These are phyloP conservation scores for Allantophomopsis cytisporea DNA, from an alignment of 2,329 filamentous ascomycete species.

Conservation along the genomic window DNA sequence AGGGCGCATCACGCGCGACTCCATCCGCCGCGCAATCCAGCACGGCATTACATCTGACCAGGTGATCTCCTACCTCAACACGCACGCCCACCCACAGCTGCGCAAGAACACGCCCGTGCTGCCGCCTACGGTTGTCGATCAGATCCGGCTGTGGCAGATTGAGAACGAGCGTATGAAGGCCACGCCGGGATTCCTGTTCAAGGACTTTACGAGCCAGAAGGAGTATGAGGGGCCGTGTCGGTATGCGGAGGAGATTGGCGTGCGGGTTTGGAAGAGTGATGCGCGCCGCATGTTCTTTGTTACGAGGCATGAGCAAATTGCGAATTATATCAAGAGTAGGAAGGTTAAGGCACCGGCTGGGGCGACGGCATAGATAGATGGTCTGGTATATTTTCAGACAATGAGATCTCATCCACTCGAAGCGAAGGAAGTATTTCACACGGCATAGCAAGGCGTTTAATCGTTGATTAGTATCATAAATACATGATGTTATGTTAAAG, in stretches of 20 bases:
- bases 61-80: constrained; percentile 83
- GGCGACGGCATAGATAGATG: too few species aligned
- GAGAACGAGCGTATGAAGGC: constrained; percentile 91
- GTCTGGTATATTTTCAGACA: too few species aligned
- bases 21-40: constrained; percentile 73
- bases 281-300: constrained; percentile 79
- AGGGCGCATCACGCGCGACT: constrained; percentile 78
- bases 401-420: too few species aligned
- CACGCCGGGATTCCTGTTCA: constrained; percentile 74
- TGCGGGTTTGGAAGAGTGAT: constrained; percentile 78
- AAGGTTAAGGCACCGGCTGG: constrained; percentile 20
- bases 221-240: constrained; percentile 59
- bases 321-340: constrained; percentile 59
- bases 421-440: too few species aligned
- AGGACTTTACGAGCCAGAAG: constrained; percentile 62
- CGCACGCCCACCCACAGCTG: constrained; percentile 93
- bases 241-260: constrained; percentile 84
- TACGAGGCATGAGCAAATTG: constrained; percentile 78
- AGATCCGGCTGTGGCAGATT: constrained; percentile 94
- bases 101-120: constrained; percentile 57
- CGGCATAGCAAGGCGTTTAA: too few species aligned
- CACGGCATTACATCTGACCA: constrained; percentile 91
- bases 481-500: too few species aligned
- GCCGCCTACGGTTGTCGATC: constrained; percentile 91
- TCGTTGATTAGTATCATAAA: too few species aligned